Conservation (phyloP, 352 stramenopile species). For the Globisporangium barbulae region DNA sequence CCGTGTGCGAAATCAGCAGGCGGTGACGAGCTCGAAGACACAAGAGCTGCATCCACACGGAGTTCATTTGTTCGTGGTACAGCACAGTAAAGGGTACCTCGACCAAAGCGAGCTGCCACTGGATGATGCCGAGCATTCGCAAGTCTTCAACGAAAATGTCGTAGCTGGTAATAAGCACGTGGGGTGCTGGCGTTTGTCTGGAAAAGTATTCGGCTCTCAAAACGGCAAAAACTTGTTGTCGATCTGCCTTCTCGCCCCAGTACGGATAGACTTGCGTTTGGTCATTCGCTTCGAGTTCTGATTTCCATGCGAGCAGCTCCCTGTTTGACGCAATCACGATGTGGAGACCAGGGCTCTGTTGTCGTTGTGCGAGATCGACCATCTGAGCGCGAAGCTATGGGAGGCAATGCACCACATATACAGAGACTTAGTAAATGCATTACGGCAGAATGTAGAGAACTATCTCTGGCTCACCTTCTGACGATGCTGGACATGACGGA, state of each 20-base stretch:
- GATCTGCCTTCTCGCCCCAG: constrained; percentile 46
- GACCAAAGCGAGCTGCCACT: constrained; percentile 46
- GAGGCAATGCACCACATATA: neutral
- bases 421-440: constrained; percentile 10
- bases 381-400: constrained; percentile 29
- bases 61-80: constrained; percentile 21
- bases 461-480: constrained; percentile 7
- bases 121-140: constrained; percentile 29
- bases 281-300: constrained; percentile 23
- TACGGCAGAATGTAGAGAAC: neutral
- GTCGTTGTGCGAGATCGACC: constrained; percentile 24
- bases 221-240: constrained; percentile 30
- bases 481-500: constrained; percentile 14
- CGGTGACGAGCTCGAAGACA: constrained; percentile 63
- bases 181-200: constrained; percentile 21
- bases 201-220: constrained; percentile 37
- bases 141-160: constrained; percentile 56
- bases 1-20: constrained; percentile 40
- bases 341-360: constrained; percentile 32
- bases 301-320: constrained; percentile 41
- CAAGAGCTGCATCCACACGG: constrained; percentile 50
- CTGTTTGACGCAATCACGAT: constrained; percentile 38
- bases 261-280: constrained; percentile 44
- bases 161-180: constrained; percentile 59
- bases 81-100: constrained; percentile 30